Evolutionary conservation across 2,329 filamentous ascomycete species (phyloP).

Genomic region (Coniochaeta sp.): DNA sequence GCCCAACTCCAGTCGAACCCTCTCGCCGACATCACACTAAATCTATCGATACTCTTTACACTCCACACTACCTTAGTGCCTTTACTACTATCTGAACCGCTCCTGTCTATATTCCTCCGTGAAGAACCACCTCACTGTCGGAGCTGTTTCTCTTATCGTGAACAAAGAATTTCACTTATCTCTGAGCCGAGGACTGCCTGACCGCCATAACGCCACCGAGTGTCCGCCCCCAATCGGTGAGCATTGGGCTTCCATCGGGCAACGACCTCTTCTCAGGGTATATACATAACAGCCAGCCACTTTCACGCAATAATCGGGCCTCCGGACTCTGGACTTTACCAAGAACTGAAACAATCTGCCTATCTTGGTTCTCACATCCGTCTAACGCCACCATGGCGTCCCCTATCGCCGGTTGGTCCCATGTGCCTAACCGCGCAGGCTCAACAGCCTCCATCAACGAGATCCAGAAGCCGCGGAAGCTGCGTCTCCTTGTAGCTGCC

Average conservation of each 20-base stretch:
- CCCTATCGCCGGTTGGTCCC: neutral
- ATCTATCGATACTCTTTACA: neutral
- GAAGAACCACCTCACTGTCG: too few relatives aligned
- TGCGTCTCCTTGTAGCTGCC: conserved; percentile 58
- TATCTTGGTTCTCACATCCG: neutral
- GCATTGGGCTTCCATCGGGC: neutral
- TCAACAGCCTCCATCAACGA: conserved; percentile 27
- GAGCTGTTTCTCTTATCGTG: neutral
- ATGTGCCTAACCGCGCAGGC: neutral
- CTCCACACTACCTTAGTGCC: neutral
- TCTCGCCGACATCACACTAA: neutral
- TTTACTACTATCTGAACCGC: neutral
- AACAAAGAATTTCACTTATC: neutral
- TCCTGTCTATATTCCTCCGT: too few relatives aligned
- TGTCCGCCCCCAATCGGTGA: neutral
- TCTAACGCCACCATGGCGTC: conserved; percentile 1
- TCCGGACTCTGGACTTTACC: neutral
- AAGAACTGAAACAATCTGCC: neutral
- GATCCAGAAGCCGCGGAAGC: conserved; percentile 31
- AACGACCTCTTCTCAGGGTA: neutral
- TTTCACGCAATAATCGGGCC: neutral
- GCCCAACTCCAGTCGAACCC: neutral
- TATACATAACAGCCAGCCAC: neutral
- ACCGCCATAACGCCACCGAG: neutral
- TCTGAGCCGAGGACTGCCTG: neutral